Evolutionary conservation across 495 filamentous ascomycete species (phyloP).

Genomic region (Penicillium ochrochloron): DNA sequence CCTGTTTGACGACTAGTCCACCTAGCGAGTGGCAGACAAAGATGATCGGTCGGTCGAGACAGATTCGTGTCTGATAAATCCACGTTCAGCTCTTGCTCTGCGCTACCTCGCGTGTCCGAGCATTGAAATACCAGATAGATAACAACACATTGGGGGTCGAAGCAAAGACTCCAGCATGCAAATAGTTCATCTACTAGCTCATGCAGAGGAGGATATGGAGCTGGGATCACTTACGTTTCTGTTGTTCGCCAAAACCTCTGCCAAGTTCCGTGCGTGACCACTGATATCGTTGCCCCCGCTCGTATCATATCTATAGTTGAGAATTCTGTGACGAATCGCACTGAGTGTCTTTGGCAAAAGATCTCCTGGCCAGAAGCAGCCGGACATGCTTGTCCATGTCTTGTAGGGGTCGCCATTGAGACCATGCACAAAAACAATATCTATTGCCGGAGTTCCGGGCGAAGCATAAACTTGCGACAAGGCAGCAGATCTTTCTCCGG

Average conservation of each 20-base stretch:
- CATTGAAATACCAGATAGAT: not conserved
- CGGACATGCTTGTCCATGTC: conserved; percentile 72
- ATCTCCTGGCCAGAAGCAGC: conserved; percentile 77
- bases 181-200: not conserved
- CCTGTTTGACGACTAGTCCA: conserved; percentile 78
- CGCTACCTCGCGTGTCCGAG: not conserved
- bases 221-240: conserved; percentile 48
- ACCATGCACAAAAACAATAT: conserved; percentile 80
- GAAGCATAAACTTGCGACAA: conserved; percentile 68
- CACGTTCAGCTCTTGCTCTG: not conserved
- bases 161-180: not conserved
- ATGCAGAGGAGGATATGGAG: not conserved
- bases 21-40: conserved; percentile 86
- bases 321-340: conserved; percentile 64
- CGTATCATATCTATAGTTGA: conserved; percentile 85
- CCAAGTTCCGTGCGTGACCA: conserved; percentile 78
- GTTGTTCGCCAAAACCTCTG: conserved; percentile 61
- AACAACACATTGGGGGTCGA: not conserved
- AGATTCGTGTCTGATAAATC: conserved; percentile 52
- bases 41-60: conserved; percentile 72
- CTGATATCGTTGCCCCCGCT: conserved; percentile 76
- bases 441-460: conserved; percentile 40
- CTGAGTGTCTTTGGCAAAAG: conserved; percentile 69
- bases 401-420: conserved; percentile 76
- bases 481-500: conserved; percentile 27